These are phyloP conservation scores for Aspergillus nomiae DNA, from an alignment of 2,329 filamentous ascomycete genomes.

Conservation along the genomic window DNA sequence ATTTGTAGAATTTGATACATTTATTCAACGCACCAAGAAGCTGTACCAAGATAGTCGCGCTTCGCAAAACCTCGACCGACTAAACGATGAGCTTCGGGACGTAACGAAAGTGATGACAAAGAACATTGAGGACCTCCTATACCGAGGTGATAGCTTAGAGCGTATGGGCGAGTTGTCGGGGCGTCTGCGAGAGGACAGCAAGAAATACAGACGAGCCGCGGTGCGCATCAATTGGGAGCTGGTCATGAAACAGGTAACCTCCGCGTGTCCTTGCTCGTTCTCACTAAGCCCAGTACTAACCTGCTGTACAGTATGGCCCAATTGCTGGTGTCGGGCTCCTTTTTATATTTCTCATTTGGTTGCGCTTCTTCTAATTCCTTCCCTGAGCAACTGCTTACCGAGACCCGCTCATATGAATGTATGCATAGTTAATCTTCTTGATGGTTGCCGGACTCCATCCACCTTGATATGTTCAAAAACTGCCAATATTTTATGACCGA, in stretches of 20 bases:
- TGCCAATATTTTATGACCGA: slow-evolving; percentile 3
- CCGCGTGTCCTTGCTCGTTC: neutral
- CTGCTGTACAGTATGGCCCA: slow-evolving; percentile 72
- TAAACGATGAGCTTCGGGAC: slow-evolving; percentile 96
- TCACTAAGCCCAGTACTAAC: slow-evolving; percentile 23
- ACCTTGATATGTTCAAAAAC: neutral
- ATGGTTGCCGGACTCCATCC: slow-evolving; percentile 36
- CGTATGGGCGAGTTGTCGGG: slow-evolving; percentile 95
- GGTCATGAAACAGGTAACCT: slow-evolving; percentile 76
- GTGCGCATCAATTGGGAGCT: slow-evolving; percentile 98
- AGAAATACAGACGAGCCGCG: slow-evolving; percentile 89
- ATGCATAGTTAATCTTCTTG: slow-evolving; percentile 38
- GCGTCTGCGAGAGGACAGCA: slow-evolving; percentile 84
- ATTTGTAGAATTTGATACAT: slow-evolving; percentile 97
- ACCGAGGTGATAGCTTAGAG: slow-evolving; percentile 90
- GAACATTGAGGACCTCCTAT: slow-evolving; percentile 97
- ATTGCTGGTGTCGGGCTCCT: slow-evolving; percentile 80
- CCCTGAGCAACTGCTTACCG: slow-evolving; percentile 12
- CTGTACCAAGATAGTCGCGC: slow-evolving; percentile 93
- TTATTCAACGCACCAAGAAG: slow-evolving; percentile 88
- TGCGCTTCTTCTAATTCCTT: slow-evolving; percentile 76
- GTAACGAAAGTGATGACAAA: slow-evolving; percentile 99
- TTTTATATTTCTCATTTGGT: slow-evolving; percentile 84
- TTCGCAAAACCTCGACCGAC: slow-evolving; percentile 86
- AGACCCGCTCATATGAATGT: slow-evolving; percentile 35